These are phyloP conservation scores for Fusarium musae DNA, from an alignment of 2,329 filamentous ascomycete genomes.

Conservation along the genomic window DNA sequence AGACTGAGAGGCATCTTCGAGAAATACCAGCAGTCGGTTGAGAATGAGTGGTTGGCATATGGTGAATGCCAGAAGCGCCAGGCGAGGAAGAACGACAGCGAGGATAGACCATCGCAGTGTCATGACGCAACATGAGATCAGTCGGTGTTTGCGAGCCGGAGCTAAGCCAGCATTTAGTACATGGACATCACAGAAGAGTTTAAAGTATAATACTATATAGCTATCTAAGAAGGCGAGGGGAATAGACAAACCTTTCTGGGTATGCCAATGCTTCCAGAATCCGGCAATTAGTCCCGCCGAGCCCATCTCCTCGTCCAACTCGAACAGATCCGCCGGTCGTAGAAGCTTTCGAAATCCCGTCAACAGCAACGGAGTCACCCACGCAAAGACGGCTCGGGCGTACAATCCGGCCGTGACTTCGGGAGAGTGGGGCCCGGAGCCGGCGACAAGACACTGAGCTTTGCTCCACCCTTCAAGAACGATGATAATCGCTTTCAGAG, in stretches of 20 bases:
- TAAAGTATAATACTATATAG: constrained; percentile 11
- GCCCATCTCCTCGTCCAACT: constrained; percentile 49
- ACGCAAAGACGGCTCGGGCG: constrained; percentile 52
- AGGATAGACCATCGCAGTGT: constrained; percentile 47
- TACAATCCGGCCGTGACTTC: constrained; percentile 54
- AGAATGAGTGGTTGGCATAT: constrained; percentile 53
- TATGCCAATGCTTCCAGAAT: constrained; percentile 47
- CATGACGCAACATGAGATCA: constrained; percentile 43
- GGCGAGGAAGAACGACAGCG: constrained; percentile 47
- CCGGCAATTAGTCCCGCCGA: constrained; percentile 44
- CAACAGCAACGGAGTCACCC: constrained; percentile 52
- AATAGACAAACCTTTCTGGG: constrained; percentile 40
- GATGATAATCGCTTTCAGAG: constrained; percentile 50
- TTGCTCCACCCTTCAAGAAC: constrained; percentile 55
- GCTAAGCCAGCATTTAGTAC: constrained; percentile 35
- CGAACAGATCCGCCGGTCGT: constrained; percentile 49
- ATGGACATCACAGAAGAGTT: constrained; percentile 26
- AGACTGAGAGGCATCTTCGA: constrained; percentile 41
- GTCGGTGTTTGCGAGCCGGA: constrained; percentile 35
- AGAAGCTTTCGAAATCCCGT: constrained; percentile 51
- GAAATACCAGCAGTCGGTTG: constrained; percentile 48
- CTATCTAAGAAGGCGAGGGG: constrained; percentile 16
- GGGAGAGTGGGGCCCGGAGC: constrained; percentile 47
- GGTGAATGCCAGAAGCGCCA: constrained; percentile 50
- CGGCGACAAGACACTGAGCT: constrained; percentile 45